Evolutionary conservation across 331 rosid species (phyloP), one percentile per base, ranked within the genome.

Genomic region (Dryas integrifolia): DNA sequence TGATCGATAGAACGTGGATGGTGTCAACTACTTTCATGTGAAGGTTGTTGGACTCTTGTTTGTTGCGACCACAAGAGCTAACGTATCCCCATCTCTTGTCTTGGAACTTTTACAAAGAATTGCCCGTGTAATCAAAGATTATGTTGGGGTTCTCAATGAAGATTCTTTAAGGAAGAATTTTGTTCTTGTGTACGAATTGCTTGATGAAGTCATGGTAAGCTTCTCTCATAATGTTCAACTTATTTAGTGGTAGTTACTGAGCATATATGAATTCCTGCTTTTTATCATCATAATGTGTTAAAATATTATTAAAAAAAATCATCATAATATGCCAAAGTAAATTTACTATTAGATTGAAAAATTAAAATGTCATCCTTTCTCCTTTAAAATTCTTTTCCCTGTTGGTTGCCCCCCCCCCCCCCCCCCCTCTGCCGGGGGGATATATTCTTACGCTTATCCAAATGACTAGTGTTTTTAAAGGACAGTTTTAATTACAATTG

Each of bases 11-110:
- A 92, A 92, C 38, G 86, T 89, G 77, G 96, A 92, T 46, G 97
- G 96, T 58, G 96, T 89, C 79, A 92, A 88, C 86, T 92, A 92
- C 88, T 89, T 92, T 74, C 97, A 89, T 35, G 96, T 88, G 84
- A 89, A 89, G 86, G 92, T 92, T 43, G 97, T 88, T 70, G 97
- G 96, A 65, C 84, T 92, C 53, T 71, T 92, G 70, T 92, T 89
- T 64, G 97, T 92, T 60, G 97, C 97, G 77, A 89, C 96, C 79
- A 86, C 97, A 65, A 88, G 94, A 79, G 76, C 83, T 77, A 92
- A 89, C 74, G 61, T 76, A 49, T 85, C 96, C 5, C 96, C 97
- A 41, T 89, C 94, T 61, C 87, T 86, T 70, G 92, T 92, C 65
- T 85, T 89, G 85, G 97, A 92, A 84, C 96, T 92, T 75, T 81